Conservation (phyloP, 75 land plant genomes). For the Cupressus sempervirens region DNA sequence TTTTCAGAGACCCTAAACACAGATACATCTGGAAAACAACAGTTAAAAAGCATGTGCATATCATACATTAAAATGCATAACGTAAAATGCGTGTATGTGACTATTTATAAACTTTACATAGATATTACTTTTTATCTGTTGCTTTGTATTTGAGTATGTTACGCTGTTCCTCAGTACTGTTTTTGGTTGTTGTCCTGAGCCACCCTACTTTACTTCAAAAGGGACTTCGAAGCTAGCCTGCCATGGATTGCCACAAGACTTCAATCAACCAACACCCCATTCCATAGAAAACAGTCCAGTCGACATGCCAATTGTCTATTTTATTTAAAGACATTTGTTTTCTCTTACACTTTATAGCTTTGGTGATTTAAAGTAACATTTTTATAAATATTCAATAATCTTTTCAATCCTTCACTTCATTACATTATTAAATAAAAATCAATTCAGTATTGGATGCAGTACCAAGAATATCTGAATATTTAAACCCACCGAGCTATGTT, state of each 20-base stretch:
- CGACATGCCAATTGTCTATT: neutral
- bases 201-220: neutral
- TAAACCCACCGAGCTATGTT: neutral
- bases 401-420: too few species aligned
- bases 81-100: neutral
- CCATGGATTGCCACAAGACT: neutral
- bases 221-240: neutral
- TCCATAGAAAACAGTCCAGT: neutral
- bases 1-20: neutral
- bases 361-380: too few species aligned
- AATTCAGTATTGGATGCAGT: too few species aligned
- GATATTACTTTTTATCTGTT: neutral
- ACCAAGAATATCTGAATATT: too few species aligned
- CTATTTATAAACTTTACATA: too few species aligned
- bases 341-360: too few species aligned
- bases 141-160: neutral
- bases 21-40: neutral
- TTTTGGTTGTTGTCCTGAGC: neutral
- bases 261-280: neutral
- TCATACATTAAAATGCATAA: neutral
- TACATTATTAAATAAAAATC: too few species aligned
- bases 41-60: too few species aligned
- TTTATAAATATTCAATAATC: too few species aligned
- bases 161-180: neutral
- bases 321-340: too few species aligned